phyloP scores from a whole-genome alignment of 331 rosid species.

The Malus hybrid region DNA sequence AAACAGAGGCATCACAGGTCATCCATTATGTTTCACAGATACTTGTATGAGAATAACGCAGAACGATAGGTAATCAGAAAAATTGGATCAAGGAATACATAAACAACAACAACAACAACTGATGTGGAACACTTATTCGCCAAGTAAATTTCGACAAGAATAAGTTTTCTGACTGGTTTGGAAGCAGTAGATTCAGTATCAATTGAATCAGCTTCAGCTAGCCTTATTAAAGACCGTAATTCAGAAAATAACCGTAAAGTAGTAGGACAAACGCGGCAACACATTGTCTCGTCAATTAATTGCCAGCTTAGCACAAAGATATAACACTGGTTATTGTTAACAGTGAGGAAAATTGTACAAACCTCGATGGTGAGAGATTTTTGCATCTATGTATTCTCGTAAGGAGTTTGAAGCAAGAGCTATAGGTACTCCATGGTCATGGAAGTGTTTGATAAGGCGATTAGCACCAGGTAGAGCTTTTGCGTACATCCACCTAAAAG shows the following conservation, averaged over 20 bases:
- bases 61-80: not conserved
- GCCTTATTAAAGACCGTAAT: not conserved
- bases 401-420: conserved; percentile 84
- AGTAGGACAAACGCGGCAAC: not conserved
- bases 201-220: not conserved
- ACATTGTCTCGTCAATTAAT: not conserved
- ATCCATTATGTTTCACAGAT: not conserved
- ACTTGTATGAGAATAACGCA: not conserved
- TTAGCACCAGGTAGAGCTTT: conserved; percentile 79
- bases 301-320: not conserved
- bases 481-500: conserved; percentile 56
- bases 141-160: not conserved
- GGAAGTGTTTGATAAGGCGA: conserved; percentile 65
- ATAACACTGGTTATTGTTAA: not conserved
- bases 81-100: no score
- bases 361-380: conserved; percentile 58
- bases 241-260: no score
- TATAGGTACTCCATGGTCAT: conserved; percentile 46
- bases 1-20: not conserved
- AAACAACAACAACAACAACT: no score
- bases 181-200: not conserved
- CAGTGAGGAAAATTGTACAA: not conserved
- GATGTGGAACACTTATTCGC: no score
- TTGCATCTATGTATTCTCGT: conserved; percentile 42
- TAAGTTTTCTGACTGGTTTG: not conserved